Evolutionary conservation across 257 asterid genomes (phyloP), one percentile per base, ranked within the genome.

Genomic region (Mentha longifolia): DNA sequence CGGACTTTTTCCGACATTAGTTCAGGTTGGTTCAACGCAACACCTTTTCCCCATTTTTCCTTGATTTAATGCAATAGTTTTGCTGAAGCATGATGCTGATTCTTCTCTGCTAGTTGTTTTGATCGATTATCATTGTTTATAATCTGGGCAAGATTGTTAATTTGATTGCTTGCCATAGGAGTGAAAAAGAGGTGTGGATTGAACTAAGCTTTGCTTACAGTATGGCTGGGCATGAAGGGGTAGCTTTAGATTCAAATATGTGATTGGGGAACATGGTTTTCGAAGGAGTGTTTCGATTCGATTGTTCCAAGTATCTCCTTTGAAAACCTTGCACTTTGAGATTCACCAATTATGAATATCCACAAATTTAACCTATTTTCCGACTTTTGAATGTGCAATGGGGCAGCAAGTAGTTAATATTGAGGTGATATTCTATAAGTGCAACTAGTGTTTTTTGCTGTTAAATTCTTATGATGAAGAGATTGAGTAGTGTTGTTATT

Each of bases 261-360:
- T 70, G 67, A 71, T 80, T 81, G 0, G 92, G 97, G 74, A 72
- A 84, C 52, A 93, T 93, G 97, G 61, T 86, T 76, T 91, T 83
- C 16, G 92, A 93, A 51, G 98, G 96, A 17, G 92, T 87, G 69
- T 87, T 87, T 55, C 92, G 98, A 3, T 91, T 93, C 62, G 98
- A 93, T 78, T 93, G 92, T 72, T 74, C n/a, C n/a, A n/a, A n/a
- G n/a, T n/a, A n/a, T n/a, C n/a, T 91, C 96, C 45, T 91, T 93
- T 70, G 81, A 86, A 65, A 68, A 82, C 2, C 25, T 2, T 67
- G 78, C 70, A 70, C 88, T 78, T 49, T 87, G 98, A 83, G 98
- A 93, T 76, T 85, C 91, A 4, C 92, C 94, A 13, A 39, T 89
- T 31, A 33, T 30, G 82, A 73, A 74, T 68, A 76, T 15, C 52